Evolutionary conservation across 345 rosid species (phyloP).

Genomic region (Dipteronia dyeriana): DNA sequence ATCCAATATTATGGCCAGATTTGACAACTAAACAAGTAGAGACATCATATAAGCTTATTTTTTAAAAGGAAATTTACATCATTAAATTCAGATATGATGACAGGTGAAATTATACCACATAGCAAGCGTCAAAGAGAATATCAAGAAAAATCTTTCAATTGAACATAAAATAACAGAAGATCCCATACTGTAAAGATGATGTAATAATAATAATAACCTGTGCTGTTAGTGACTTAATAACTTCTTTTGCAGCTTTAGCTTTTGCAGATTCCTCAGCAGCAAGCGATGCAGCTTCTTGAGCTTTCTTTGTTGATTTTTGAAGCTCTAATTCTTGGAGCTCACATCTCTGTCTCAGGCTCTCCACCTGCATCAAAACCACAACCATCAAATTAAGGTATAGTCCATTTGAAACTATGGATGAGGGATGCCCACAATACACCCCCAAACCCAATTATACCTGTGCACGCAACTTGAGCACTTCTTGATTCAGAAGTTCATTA

Average conservation of each 20-base stretch:
- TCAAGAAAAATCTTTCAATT: background rate
- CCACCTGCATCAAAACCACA: slow-evolving; percentile 55
- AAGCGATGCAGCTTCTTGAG: slow-evolving; percentile 72
- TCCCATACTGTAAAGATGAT: background rate
- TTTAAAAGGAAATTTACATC: background rate
- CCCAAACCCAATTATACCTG: slow-evolving; percentile 53
- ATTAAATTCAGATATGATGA: background rate
- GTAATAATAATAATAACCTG: slow-evolving; percentile 55
- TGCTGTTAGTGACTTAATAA: slow-evolving; percentile 86
- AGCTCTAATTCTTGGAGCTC: slow-evolving; percentile 90
- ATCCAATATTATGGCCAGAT: background rate
- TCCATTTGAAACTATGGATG: background rate
- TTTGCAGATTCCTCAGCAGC: slow-evolving; percentile 85
- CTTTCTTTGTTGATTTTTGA: slow-evolving; percentile 71
- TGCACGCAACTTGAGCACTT: slow-evolving; percentile 77
- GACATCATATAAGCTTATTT: background rate
- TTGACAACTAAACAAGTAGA: background rate
- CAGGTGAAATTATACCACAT: background rate
- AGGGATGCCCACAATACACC: background rate
- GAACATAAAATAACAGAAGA: background rate
- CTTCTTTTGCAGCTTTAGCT: slow-evolving; percentile 92
- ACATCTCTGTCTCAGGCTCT: slow-evolving; percentile 69
- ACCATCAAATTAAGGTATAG: slow-evolving; percentile 17
- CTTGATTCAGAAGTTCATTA: slow-evolving; percentile 89
- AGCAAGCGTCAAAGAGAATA: background rate